These are phyloP conservation scores for Porogramme epimiltina DNA, from an alignment of 1,284 basidiomycete species.

Conservation along the genomic window DNA sequence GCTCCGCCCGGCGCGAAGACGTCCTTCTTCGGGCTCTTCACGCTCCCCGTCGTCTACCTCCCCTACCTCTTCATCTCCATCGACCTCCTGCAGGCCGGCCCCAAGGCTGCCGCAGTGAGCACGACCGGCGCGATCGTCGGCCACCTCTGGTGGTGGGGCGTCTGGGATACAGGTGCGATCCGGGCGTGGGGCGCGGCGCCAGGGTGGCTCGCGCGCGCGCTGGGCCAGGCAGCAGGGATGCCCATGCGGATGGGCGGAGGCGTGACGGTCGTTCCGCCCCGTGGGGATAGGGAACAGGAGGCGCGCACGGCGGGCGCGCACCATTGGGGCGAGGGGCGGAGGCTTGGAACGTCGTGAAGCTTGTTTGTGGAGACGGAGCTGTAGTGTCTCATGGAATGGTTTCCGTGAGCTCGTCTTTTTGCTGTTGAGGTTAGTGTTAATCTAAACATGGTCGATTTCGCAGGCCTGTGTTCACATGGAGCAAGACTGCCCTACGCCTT, in stretches of 20 bases:
- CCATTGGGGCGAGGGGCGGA: conserved; percentile 44
- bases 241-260: conserved; percentile 26
- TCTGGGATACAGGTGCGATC: conserved; percentile 44
- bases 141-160: conserved; percentile 78
- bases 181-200: conserved; percentile 37
- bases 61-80: conserved; percentile 76
- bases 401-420: not conserved
- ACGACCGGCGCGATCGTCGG: conserved; percentile 76
- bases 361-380: not conserved
- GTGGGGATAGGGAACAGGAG: conserved; percentile 24
- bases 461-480: too few species aligned
- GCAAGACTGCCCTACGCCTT: too few species aligned
- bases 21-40: conserved; percentile 75
- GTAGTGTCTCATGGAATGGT: not conserved
- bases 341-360: conserved; percentile 33
- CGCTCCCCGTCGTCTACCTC: conserved; percentile 70
- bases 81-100: conserved; percentile 72
- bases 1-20: conserved; percentile 67
- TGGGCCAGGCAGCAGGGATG: conserved; percentile 32
- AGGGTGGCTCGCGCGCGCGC: conserved; percentile 36
- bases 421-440: not conserved
- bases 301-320: conserved; percentile 31
- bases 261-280: conserved; percentile 35
- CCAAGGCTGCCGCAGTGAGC: conserved; percentile 52
- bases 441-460: too few species aligned